These are phyloP conservation scores for Trichopus zeylanicus DNA, from an alignment of 116 monocot species.

Conservation along the genomic window DNA sequence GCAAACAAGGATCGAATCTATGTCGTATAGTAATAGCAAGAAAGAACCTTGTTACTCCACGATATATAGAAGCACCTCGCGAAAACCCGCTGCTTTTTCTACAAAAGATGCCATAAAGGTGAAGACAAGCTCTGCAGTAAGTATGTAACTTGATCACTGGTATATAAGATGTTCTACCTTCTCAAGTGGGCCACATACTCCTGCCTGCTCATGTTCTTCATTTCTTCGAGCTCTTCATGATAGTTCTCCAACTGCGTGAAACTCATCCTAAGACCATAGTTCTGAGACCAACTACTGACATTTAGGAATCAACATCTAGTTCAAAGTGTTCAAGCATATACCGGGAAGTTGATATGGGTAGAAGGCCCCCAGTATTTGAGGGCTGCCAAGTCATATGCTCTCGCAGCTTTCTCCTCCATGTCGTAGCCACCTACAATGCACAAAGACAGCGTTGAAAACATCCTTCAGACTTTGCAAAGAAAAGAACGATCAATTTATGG, in stretches of 20 bases:
- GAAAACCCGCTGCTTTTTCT: slow-evolving; percentile 99
- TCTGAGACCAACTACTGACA: no score
- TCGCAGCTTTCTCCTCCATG: slow-evolving; percentile 95
- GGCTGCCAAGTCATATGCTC: slow-evolving; percentile 94
- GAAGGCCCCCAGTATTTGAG: slow-evolving; percentile 95
- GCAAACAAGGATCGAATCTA: background rate
- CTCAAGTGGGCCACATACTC: slow-evolving; percentile 93
- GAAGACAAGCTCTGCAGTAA: no score
- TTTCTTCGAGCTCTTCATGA: slow-evolving; percentile 63
- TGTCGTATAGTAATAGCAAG: background rate
- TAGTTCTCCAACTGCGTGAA: slow-evolving; percentile 70
- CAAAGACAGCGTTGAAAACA: background rate
- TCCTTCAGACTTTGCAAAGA: no score
- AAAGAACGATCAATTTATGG: background rate
- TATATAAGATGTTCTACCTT: slow-evolving; percentile 32
- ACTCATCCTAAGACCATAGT: background rate
- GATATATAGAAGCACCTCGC: slow-evolving; percentile 87
- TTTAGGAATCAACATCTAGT: no score
- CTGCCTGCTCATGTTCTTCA: slow-evolving; percentile 96
- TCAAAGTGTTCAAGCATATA: no score
- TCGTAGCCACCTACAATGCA: slow-evolving; percentile 82
- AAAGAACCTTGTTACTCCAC: slow-evolving; percentile 87
- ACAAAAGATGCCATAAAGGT: slow-evolving; percentile 4
- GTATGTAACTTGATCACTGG: no score
- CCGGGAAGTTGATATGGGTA: slow-evolving; percentile 93